Evolutionary conservation across 2,329 filamentous ascomycete genomes (phyloP).

Genomic region (Exophiala lecanii-corni): DNA sequence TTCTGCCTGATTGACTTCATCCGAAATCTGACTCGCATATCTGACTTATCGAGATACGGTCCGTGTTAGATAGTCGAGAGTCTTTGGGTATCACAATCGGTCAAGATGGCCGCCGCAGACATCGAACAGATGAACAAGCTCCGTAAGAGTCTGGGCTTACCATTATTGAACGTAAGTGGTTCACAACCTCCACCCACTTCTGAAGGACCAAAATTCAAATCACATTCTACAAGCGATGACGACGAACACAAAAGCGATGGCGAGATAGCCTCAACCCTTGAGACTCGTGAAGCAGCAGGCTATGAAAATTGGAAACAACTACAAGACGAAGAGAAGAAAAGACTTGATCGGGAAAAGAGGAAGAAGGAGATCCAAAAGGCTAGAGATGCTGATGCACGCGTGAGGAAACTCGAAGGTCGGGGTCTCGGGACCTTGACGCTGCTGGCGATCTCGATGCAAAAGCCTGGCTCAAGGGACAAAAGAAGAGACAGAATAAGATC

Average conservation of each 20-base stretch:
- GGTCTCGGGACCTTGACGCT: conserved; percentile 73
- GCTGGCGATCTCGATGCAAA: conserved; percentile 68
- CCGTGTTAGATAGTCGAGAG: too few species aligned
- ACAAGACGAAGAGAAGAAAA: conserved; percentile 67
- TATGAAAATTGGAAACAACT: conserved; percentile 51
- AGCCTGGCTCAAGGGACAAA: conserved; percentile 81
- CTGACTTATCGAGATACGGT: too few species aligned
- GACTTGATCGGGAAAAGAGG: conserved; percentile 63
- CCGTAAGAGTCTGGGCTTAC: conserved; percentile 27
- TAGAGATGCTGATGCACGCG: conserved; percentile 74
- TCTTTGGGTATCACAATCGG: too few species aligned
- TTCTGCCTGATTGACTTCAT: too few species aligned
- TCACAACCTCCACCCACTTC: conserved; percentile 17
- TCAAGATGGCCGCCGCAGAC: conserved; percentile 24
- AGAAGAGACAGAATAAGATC: conserved; percentile 91
- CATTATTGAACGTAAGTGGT: conserved; percentile 25
- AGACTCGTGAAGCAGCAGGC: conserved; percentile 53
- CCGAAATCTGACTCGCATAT: too few species aligned
- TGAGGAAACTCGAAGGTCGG: conserved; percentile 71
- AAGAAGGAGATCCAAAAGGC: conserved; percentile 82
- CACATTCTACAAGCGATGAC: conserved; percentile 32
- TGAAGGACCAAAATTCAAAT: conserved; percentile 54
- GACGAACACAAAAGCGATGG: conserved; percentile 55
- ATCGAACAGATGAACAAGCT: conserved; percentile 30
- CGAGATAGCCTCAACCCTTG: conserved; percentile 75